Evolutionary conservation across 208 protist genomes (phyloP).

Genomic region (Tetramitus jugosus): DNA sequence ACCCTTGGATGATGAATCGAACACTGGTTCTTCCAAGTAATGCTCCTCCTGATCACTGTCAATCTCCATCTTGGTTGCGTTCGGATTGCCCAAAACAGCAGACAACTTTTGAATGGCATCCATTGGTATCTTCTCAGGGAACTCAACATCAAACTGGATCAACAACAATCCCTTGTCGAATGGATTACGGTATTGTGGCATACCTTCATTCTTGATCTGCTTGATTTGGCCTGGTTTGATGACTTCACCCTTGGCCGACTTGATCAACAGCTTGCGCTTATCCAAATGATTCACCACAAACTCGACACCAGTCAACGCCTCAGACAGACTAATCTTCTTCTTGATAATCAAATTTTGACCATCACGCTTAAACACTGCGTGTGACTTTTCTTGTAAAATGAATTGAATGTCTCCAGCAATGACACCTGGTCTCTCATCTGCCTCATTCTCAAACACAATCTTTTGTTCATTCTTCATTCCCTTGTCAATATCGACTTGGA

Average conservation of each 20-base stretch:
- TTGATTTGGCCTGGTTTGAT: slow-evolving; percentile 72
- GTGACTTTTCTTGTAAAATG: slow-evolving; percentile 86
- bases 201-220: slow-evolving; percentile 74
- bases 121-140: slow-evolving; percentile 26
- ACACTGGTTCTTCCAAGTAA: too few relatives aligned
- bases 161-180: slow-evolving; percentile 77
- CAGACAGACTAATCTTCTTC: slow-evolving; percentile 74
- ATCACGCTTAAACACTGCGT: slow-evolving; percentile 79
- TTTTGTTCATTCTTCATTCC: slow-evolving; percentile 91
- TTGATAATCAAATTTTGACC: slow-evolving; percentile 86
- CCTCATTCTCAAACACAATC: slow-evolving; percentile 88
- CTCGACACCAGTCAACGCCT: slow-evolving; percentile 78
- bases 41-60: too few relatives aligned
- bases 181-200: slow-evolving; percentile 73
- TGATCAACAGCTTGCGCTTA: slow-evolving; percentile 68
- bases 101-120: too few relatives aligned
- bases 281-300: slow-evolving; percentile 78
- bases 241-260: slow-evolving; percentile 48
- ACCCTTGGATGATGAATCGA: too few relatives aligned
- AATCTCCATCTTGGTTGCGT: background rate
- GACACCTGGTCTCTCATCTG: slow-evolving; percentile 82
- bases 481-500: slow-evolving; percentile 89
- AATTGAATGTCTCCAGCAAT: slow-evolving; percentile 96
- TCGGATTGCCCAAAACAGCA: background rate
- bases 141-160: slow-evolving; percentile 74